Evolutionary conservation across 257 asterid genomes (phyloP).

Genomic region (Nicotiana tomentosiformis): DNA sequence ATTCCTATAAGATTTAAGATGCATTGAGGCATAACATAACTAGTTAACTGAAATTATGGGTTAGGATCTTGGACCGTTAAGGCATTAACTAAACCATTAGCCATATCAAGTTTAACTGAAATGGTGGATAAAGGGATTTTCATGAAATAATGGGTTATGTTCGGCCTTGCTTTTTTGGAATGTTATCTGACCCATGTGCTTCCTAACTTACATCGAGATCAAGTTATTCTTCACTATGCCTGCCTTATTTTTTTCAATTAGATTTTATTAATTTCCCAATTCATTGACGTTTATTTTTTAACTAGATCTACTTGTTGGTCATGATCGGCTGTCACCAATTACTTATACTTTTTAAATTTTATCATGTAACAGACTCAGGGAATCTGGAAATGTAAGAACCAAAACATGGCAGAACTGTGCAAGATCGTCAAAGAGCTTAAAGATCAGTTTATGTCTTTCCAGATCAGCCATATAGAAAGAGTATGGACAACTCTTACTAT

Average conservation of each 20-base stretch:
- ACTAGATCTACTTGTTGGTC: neutral
- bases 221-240: neutral
- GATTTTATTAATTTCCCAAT: neutral
- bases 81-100: neutral
- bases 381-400: slow-evolving; percentile 77
- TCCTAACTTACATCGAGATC: neutral
- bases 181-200: neutral
- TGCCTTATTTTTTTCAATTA: neutral
- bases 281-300: neutral
- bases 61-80: neutral
- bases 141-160: neutral
- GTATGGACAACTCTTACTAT: slow-evolving; percentile 33
- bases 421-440: slow-evolving; percentile 80
- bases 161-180: neutral
- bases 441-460: slow-evolving; percentile 69
- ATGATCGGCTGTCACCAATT: neutral
- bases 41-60: neutral
- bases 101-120: neutral
- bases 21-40: neutral
- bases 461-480: slow-evolving; percentile 68
- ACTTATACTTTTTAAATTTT: neutral
- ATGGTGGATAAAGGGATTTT: neutral
- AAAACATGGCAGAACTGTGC: slow-evolving; percentile 82
- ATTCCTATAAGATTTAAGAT: neutral
- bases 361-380: slow-evolving; percentile 68